Conservation (phyloP, 2,329 filamentous ascomycete species). For the Exophiala spinifera region DNA sequence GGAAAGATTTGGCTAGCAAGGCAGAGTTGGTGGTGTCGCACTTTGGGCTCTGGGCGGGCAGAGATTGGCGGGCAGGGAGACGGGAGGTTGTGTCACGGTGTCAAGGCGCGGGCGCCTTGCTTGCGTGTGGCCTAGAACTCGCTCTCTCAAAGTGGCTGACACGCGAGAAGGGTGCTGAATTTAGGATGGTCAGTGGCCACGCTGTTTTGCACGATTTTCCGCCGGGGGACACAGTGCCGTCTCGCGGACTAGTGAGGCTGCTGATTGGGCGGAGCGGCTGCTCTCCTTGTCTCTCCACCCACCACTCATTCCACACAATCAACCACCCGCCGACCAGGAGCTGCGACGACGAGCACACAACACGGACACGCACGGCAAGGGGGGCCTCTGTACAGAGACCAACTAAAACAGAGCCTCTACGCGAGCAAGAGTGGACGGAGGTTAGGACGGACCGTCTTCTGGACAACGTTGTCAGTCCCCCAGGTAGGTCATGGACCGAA, state of each 20-base stretch:
- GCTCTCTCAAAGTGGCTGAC: neutral
- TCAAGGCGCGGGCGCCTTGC: neutral
- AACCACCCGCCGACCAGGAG: neutral
- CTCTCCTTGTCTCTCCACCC: conserved; percentile 1
- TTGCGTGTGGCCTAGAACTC: too few relatives aligned
- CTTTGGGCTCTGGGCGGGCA: too few relatives aligned
- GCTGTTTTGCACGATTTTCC: neutral
- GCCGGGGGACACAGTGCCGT: neutral
- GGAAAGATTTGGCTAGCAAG: neutral
- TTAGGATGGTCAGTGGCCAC: neutral
- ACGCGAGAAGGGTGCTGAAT: neutral
- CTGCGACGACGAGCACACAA: neutral
- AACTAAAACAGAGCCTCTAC: too few relatives aligned
- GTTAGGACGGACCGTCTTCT: too few relatives aligned
- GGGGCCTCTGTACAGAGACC: too few relatives aligned
- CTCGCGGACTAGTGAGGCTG: neutral
- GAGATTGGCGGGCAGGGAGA: too few relatives aligned
- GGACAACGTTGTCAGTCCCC: too few relatives aligned
- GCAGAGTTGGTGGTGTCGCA: too few relatives aligned
- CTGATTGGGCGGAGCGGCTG: conserved; percentile 2
- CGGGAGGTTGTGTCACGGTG: too few relatives aligned
- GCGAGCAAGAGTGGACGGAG: too few relatives aligned
- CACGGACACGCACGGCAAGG: too few relatives aligned
- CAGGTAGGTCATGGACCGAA: too few relatives aligned
- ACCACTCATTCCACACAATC: neutral